Percentiles rank a stretch among this genome's conserved stretches.
phyloP scores from a whole-genome alignment of 1,284 basidiomycete genomes.

The Ustilago bromivora region DNA sequence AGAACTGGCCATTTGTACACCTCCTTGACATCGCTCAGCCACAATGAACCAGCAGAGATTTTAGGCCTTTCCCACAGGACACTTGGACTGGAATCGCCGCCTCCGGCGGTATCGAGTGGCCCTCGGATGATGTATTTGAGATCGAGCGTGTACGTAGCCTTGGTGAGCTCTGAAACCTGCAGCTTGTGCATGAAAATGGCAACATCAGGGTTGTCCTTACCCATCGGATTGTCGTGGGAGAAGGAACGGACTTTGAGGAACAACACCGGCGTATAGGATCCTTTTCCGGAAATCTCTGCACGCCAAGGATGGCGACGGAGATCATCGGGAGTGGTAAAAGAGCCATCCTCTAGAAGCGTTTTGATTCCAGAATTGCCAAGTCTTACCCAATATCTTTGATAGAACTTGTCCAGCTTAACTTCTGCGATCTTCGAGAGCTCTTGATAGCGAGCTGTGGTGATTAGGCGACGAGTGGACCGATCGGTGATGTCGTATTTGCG shows the following conservation, averaged over 20 bases:
- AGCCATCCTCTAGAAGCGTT: not conserved
- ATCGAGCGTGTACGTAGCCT: not conserved
- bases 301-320: conserved; percentile 1
- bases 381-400: not conserved
- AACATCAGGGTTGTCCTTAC: conserved; percentile 13
- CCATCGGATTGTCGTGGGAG: not conserved
- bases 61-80: not conserved
- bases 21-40: conserved; percentile 9
- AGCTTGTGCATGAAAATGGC: conserved; percentile 21
- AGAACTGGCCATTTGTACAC: conserved; percentile 11
- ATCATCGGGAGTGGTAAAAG: not conserved
- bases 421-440: not conserved
- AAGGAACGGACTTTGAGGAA: conserved; percentile 5
- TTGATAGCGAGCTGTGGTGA: not conserved
- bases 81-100: not conserved
- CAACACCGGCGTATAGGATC: not conserved
- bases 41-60: not conserved
- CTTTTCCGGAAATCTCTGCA: conserved; percentile 8
- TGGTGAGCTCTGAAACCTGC: not conserved
- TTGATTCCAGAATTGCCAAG: not conserved
- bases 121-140: conserved; percentile 16
- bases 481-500: not conserved
- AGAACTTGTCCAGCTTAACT: not conserved
- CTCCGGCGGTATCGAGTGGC: not conserved
- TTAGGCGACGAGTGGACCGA: not conserved